Percentiles rank a stretch among this genome's conserved stretches.
phyloP scores from a whole-genome alignment of 371 early-diverging fungal species.

The Blakeslea trispora region DNA sequence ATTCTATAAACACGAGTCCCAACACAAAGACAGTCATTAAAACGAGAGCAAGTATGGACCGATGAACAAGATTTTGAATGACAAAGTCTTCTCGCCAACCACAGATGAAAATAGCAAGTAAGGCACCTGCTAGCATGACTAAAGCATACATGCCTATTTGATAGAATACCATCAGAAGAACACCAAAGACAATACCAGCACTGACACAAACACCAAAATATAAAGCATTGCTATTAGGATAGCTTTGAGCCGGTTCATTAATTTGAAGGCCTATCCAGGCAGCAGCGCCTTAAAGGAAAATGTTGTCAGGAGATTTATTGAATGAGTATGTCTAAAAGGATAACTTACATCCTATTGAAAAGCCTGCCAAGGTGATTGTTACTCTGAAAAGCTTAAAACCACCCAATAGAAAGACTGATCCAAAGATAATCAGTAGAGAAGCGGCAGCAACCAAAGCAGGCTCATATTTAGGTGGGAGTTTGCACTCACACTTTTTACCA shows the following conservation, averaged over 20 bases:
- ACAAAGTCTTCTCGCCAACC: constrained; percentile 40
- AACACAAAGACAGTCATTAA: constrained; percentile 15
- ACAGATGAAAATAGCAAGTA: constrained; percentile 38
- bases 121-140: constrained; percentile 23
- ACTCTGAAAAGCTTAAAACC: constrained; percentile 33
- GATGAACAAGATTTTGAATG: constrained; percentile 29
- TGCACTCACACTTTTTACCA: not conserved
- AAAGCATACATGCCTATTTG: constrained; percentile 21
- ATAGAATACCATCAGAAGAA: constrained; percentile 18
- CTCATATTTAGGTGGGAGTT: not conserved
- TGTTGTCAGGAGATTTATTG: too few species aligned
- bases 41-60: constrained; percentile 20
- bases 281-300: constrained; percentile 4
- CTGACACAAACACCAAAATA: constrained; percentile 23
- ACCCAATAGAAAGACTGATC: constrained; percentile 16
- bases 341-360: constrained; percentile 31
- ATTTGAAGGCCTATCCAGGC: constrained; percentile 7
- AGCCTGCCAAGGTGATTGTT: constrained; percentile 28
- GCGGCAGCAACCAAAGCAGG: constrained; percentile 5
- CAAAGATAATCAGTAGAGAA: constrained; percentile 18
- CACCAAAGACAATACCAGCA: constrained; percentile 21
- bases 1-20: constrained; percentile 18
- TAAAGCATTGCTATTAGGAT: constrained; percentile 21
- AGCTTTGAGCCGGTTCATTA: constrained; percentile 26
- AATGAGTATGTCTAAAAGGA: not conserved